Evolutionary conservation across 495 filamentous ascomycete species (phyloP).

Genomic region (Penicillium alfredii): DNA sequence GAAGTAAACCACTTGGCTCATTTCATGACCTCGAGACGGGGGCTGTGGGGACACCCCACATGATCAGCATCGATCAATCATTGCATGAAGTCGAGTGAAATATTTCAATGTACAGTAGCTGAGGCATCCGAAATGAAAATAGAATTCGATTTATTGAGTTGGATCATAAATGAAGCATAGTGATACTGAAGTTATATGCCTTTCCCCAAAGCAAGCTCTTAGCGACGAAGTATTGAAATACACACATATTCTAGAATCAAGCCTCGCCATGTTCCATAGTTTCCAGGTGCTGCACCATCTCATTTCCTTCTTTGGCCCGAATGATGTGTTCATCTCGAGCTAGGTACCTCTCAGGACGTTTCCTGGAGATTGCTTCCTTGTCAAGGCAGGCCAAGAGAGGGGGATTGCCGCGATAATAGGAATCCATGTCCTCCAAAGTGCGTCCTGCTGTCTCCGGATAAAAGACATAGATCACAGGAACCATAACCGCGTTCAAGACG

Average conservation of each 20-base stretch:
- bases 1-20: no score
- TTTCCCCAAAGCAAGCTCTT: background rate
- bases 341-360: slow-evolving; percentile 4
- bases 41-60: no score
- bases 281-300: background rate
- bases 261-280: background rate
- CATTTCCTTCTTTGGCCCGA: slow-evolving; percentile 2
- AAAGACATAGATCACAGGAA: slow-evolving; percentile 45
- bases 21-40: no score
- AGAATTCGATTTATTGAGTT: background rate
- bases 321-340: slow-evolving; percentile 5
- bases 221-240: background rate
- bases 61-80: no score
- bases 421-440: slow-evolving; percentile 27
- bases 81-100: no score
- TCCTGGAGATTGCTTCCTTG: slow-evolving; percentile 8
- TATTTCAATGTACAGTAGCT: no score
- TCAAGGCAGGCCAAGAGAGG: slow-evolving; percentile 9
- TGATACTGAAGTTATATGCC: background rate
- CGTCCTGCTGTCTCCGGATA: slow-evolving; percentile 43
- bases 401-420: slow-evolving; percentile 8
- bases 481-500: slow-evolving; percentile 15
- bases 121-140: no score
- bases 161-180: background rate
- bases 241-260: background rate